Percentiles rank a stretch among this genome's conserved stretches.
These are phyloP conservation scores for Arthrobotrys pseudoclavata DNA, from an alignment of 2,329 filamentous ascomycete genomes.

Conservation along the genomic window DNA sequence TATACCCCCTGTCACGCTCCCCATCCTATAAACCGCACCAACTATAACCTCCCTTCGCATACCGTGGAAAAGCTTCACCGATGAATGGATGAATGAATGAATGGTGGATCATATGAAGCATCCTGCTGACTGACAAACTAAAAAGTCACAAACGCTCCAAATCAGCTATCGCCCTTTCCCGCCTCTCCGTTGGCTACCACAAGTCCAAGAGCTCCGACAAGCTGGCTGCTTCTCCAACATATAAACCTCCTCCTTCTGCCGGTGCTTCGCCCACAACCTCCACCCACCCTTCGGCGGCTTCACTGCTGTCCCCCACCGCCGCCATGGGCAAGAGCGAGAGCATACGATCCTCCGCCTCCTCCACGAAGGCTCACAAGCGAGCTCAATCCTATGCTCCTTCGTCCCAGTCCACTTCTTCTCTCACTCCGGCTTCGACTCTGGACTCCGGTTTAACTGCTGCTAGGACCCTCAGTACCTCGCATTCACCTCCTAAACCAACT, in stretches of 20 bases:
- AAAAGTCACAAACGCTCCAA: constrained; percentile 52
- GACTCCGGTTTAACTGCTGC: constrained; percentile 1
- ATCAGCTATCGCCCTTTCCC: constrained; percentile 49
- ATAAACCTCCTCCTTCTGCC: constrained; percentile 27
- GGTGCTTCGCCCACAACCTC: constrained; percentile 67
- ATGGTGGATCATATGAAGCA: neutral
- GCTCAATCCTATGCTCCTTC: constrained; percentile 49
- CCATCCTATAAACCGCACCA: neutral
- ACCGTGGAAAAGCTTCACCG: no score
- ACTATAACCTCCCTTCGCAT: neutral
- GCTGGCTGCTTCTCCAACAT: constrained; percentile 39
- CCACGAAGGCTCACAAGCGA: constrained; percentile 46
- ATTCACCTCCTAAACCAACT: constrained; percentile 9
- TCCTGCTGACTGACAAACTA: constrained; percentile 39
- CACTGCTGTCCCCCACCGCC: constrained; percentile 36
- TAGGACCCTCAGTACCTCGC: constrained; percentile 13
- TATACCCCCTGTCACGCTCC: neutral
- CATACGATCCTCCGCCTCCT: constrained; percentile 44
- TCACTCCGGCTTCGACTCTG: constrained; percentile 28
- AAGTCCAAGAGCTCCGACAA: constrained; percentile 55
- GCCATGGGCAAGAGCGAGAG: constrained; percentile 53
- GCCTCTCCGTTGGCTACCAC: constrained; percentile 43
- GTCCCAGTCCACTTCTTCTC: constrained; percentile 34
- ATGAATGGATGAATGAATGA: no score
- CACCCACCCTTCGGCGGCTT: constrained; percentile 68